Conservation (phyloP, 352 stramenopile species). For the Halophytophthora batemanensis region DNA sequence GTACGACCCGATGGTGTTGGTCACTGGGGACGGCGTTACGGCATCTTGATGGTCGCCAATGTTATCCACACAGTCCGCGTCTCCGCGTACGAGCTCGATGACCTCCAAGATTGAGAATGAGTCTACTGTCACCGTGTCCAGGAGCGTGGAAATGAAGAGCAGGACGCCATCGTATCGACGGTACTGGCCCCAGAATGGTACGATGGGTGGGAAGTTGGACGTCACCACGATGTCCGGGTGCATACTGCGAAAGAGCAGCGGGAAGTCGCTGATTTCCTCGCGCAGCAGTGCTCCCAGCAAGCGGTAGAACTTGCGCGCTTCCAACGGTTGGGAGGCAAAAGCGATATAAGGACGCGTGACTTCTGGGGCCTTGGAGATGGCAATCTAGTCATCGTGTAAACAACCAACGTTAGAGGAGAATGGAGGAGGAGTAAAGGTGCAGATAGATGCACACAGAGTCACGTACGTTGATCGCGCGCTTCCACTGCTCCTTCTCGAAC, state of each 20-base stretch:
- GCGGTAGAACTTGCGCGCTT: slow-evolving; percentile 71
- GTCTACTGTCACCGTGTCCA: slow-evolving; percentile 74
- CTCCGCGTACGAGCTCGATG: slow-evolving; percentile 65
- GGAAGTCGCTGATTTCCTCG: slow-evolving; percentile 73
- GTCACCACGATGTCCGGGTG: slow-evolving; percentile 77
- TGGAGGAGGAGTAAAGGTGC: neutral
- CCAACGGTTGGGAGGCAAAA: slow-evolving; percentile 70
- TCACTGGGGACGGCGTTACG: slow-evolving; percentile 23
- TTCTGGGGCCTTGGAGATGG: slow-evolving; percentile 51
- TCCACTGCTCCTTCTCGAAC: slow-evolving; percentile 85
- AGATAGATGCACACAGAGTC: neutral
- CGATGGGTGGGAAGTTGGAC: slow-evolving; percentile 82
- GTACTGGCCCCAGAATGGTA: slow-evolving; percentile 85
- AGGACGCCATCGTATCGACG: slow-evolving; percentile 76
- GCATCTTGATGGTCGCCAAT: slow-evolving; percentile 28
- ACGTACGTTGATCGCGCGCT: slow-evolving; percentile 58
- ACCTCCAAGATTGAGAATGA: slow-evolving; percentile 73
- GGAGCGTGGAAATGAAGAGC: slow-evolving; percentile 77
- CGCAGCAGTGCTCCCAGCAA: slow-evolving; percentile 59
- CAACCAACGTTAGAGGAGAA: neutral
- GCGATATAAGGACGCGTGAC: slow-evolving; percentile 46
- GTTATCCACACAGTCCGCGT: slow-evolving; percentile 63
- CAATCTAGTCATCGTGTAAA: slow-evolving; percentile 30
- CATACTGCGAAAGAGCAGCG: slow-evolving; percentile 72
- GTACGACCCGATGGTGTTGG: slow-evolving; percentile 24